These are phyloP conservation scores for Phytophthora pluvialis DNA, from an alignment of 352 stramenopile species.

Conservation along the genomic window DNA sequence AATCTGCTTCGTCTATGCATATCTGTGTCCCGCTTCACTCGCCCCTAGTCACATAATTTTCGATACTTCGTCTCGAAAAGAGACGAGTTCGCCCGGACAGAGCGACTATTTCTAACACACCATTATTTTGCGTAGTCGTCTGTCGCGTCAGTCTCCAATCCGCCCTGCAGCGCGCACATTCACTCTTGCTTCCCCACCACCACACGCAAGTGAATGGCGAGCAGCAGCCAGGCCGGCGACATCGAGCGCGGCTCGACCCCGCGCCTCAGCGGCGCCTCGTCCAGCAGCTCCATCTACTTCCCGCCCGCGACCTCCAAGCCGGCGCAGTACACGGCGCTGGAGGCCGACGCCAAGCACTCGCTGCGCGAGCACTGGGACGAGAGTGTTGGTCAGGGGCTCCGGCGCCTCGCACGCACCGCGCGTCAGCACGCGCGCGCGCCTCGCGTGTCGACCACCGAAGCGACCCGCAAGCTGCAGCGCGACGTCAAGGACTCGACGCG, in stretches of 20 bases:
- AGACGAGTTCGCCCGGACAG: constrained; percentile 9
- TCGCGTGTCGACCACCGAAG: constrained; percentile 13
- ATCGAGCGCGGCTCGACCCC: constrained; percentile 26
- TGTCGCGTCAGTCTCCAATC: constrained; percentile 16
- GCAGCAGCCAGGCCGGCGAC: constrained; percentile 11
- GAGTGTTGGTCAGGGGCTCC: constrained; percentile 37
- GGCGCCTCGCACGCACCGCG: constrained; percentile 27
- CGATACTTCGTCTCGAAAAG: background rate
- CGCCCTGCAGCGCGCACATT: constrained; percentile 4
- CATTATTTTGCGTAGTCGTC: constrained; percentile 7
- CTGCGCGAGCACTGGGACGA: constrained; percentile 32
- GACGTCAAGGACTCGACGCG: constrained; percentile 36
- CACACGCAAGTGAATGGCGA: constrained; percentile 9
- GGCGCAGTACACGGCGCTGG: constrained; percentile 28
- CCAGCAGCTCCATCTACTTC: constrained; percentile 26
- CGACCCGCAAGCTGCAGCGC: constrained; percentile 28
- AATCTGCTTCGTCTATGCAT: constrained; percentile 5
- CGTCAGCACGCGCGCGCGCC: constrained; percentile 2
- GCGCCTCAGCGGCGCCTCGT: constrained; percentile 22
- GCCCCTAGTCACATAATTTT: background rate
- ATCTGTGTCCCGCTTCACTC: background rate
- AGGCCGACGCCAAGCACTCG: constrained; percentile 21
- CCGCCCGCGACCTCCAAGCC: constrained; percentile 9
- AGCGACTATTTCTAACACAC: constrained; percentile 6
- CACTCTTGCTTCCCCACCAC: background rate